Conservation (phyloP, 352 stramenopile genomes). For the Globisporangium radiosum region DNA sequence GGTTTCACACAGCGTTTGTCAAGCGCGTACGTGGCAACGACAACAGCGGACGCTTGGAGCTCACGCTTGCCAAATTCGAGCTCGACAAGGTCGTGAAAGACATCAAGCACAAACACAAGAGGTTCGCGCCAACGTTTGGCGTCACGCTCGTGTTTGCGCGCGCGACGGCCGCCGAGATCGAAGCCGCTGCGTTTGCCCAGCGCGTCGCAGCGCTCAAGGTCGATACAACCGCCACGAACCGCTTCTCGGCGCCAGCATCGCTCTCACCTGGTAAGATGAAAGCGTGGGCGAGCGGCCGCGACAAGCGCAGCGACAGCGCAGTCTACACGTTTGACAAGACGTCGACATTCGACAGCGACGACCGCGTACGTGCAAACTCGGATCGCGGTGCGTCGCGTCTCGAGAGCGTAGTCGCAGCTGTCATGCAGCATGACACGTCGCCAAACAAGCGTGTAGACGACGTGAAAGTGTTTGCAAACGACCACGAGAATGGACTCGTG, state of each 20-base stretch:
- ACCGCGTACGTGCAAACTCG: conserved; percentile 6
- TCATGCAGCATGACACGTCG: neutral
- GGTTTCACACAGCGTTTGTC: conserved; percentile 76
- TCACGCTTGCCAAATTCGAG: conserved; percentile 45
- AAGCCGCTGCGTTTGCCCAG: conserved; percentile 6
- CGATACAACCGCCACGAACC: neutral
- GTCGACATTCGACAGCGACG: neutral
- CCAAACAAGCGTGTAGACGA: neutral
- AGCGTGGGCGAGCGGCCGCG: conserved; percentile 10
- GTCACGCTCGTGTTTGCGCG: conserved; percentile 44
- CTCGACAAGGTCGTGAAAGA: conserved; percentile 74
- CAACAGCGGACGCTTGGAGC: conserved; percentile 16
- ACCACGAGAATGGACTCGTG: neutral
- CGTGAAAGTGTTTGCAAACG: conserved; percentile 7
- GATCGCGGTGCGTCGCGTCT: conserved; percentile 4
- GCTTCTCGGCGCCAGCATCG: conserved; percentile 2
- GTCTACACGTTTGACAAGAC: conserved; percentile 6
- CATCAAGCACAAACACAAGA: conserved; percentile 59
- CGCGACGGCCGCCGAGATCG: conserved; percentile 24
- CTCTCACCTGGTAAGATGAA: conserved; percentile 7
- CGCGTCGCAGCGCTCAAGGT: conserved; percentile 3
- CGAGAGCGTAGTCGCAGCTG: no score
- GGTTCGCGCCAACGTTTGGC: conserved; percentile 41
- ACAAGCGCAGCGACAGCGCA: conserved; percentile 11
- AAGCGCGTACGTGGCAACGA: neutral